A percentile compares a stretch with the other conserved stretches of the same genome.
Evolutionary conservation across 164 flowering plant genomes (phyloP).

Genomic region (Paratinospora sagittata): DNA sequence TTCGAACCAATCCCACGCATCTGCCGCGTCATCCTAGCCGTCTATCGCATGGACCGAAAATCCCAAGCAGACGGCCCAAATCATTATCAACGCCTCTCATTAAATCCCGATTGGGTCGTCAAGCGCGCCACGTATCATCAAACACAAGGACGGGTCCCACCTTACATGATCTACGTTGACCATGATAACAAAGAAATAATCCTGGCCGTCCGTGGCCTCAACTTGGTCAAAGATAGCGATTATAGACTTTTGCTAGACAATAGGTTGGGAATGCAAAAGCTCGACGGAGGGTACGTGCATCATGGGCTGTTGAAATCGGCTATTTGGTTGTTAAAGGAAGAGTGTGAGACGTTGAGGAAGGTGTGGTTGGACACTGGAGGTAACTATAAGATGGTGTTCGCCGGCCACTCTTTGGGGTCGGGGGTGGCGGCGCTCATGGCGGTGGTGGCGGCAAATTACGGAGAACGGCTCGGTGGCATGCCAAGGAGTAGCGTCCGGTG

Average conservation of each 20-base stretch:
- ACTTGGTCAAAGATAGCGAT: slow-evolving; percentile 65
- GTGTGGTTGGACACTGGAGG: slow-evolving; percentile 50
- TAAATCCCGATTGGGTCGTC: slow-evolving; percentile 60
- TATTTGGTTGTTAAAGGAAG: slow-evolving; percentile 56
- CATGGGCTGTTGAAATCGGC: slow-evolving; percentile 81
- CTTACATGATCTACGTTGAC: slow-evolving; percentile 76
- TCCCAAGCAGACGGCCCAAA: slow-evolving; percentile 44
- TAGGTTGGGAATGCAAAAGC: slow-evolving; percentile 59
- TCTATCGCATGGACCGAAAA: slow-evolving; percentile 63
- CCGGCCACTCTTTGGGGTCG: slow-evolving; percentile 84
- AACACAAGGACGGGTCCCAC: slow-evolving; percentile 64
- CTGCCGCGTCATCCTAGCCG: slow-evolving; percentile 73
- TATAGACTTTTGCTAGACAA: slow-evolving; percentile 69
- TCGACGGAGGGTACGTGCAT: slow-evolving; percentile 87
- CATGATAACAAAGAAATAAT: slow-evolving; percentile 58
- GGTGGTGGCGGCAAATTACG: slow-evolving; percentile 49
- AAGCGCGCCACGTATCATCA: slow-evolving; percentile 63
- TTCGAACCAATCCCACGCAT: slow-evolving; percentile 74
- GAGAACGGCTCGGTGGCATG: slow-evolving; percentile 52
- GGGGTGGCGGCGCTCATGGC: slow-evolving; percentile 73
- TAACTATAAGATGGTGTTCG: slow-evolving; percentile 49
- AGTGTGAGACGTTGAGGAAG: slow-evolving; percentile 44
- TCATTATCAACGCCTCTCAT: slow-evolving; percentile 10
- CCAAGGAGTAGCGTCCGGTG: slow-evolving; percentile 46
- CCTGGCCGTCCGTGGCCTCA: slow-evolving; percentile 74